Conservation (phyloP, 2,329 filamentous ascomycete species). For the Alternaria arborescens region DNA sequence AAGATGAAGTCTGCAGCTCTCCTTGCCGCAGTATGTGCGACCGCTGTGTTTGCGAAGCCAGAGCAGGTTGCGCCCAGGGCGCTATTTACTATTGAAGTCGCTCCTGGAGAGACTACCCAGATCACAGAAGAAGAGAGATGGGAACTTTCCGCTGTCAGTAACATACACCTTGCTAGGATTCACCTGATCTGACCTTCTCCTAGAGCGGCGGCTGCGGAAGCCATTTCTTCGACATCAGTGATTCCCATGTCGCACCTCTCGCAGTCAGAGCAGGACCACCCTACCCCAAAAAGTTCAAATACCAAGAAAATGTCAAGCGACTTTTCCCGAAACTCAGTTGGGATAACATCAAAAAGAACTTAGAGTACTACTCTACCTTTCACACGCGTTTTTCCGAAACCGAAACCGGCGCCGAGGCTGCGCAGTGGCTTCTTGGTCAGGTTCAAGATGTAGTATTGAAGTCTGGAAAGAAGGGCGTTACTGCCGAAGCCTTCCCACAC, state of each 20-base stretch:
- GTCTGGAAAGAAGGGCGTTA: conserved; percentile 34
- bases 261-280: conserved; percentile 27
- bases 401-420: conserved; percentile 74
- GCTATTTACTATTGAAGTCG: conserved; percentile 22
- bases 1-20: background rate
- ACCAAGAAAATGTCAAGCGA: background rate
- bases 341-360: conserved; percentile 17
- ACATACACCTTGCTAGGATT: background rate
- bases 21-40: background rate
- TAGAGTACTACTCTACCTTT: conserved; percentile 26
- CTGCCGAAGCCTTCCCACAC: background rate
- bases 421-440: conserved; percentile 80
- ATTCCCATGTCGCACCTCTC: conserved; percentile 26
- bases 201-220: conserved; percentile 13
- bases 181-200: background rate
- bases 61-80: background rate
- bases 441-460: conserved; percentile 78
- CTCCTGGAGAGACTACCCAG: conserved; percentile 24
- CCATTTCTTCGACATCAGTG: conserved; percentile 39
- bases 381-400: conserved; percentile 37
- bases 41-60: background rate
- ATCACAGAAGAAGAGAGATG: conserved; percentile 27
- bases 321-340: background rate
- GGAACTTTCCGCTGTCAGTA: conserved; percentile 22
- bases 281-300: conserved; percentile 21